Conservation (phyloP, 441 rosid genomes). For the Theobroma grandiflorum region DNA sequence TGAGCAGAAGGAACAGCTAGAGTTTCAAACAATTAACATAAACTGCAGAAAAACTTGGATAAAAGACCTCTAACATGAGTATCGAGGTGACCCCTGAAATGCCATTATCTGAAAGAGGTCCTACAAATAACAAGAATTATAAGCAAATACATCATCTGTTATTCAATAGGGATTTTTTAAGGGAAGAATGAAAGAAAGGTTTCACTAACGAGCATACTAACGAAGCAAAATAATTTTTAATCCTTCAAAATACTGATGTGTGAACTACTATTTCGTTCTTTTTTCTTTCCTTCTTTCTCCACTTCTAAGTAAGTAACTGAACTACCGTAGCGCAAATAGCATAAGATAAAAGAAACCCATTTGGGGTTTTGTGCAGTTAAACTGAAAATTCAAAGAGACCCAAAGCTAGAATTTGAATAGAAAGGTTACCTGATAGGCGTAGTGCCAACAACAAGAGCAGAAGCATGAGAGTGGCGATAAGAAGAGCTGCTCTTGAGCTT, state of each 20-base stretch:
- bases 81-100: not conserved
- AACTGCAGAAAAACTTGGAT: not conserved
- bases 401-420: not conserved
- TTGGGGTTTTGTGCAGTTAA: not conserved
- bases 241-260: not conserved
- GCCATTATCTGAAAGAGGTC: not conserved
- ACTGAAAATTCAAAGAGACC: not conserved
- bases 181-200: not conserved
- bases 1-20: no score
- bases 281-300: not conserved
- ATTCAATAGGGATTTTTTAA: not conserved
- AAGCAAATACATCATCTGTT: not conserved
- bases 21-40: slow-evolving; percentile 9
- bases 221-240: not conserved
- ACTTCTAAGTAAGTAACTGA: not conserved
- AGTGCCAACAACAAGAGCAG: slow-evolving; percentile 80
- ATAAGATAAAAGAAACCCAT: slow-evolving; percentile 14
- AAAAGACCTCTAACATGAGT: not conserved
- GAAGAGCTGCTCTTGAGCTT: slow-evolving; percentile 82
- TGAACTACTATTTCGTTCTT: not conserved
- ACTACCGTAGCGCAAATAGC: not conserved
- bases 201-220: not conserved
- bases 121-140: not conserved
- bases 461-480: slow-evolving; percentile 79
- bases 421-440: slow-evolving; percentile 71